Percentiles rank a stretch among this genome's conserved stretches.
Evolutionary conservation across 1,139 yeast genomes (phyloP).

Genomic region (Zygoascus meyerae): DNA sequence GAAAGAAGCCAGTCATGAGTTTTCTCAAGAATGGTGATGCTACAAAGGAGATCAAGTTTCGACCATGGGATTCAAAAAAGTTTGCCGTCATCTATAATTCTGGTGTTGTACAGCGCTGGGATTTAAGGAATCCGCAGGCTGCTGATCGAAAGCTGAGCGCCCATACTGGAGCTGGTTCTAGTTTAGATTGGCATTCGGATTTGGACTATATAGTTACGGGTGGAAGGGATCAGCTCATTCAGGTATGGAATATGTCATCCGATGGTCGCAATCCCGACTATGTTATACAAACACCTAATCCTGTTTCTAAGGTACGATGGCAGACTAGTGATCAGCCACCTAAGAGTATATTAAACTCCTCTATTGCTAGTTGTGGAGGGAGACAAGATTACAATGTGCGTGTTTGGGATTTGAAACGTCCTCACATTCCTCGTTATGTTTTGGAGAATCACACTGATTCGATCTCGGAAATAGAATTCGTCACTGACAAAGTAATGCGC

Average conservation of each 20-base stretch:
- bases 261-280: constrained; percentile 57
- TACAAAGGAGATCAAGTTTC: constrained; percentile 37
- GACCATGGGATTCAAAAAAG: constrained; percentile 40
- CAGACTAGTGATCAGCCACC: constrained; percentile 30
- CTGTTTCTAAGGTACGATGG: constrained; percentile 73
- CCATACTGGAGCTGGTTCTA: constrained; percentile 86
- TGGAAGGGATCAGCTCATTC: constrained; percentile 82
- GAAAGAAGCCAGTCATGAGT: constrained; percentile 42
- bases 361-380: constrained; percentile 72
- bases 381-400: constrained; percentile 66
- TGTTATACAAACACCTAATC: constrained; percentile 69
- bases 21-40: constrained; percentile 44
- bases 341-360: constrained; percentile 35
- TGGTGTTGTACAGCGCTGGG: constrained; percentile 84
- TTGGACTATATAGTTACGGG: constrained; percentile 81
- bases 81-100: constrained; percentile 80
- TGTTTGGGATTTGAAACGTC: constrained; percentile 67
- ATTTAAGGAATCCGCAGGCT: constrained; percentile 47
- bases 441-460: constrained; percentile 48
- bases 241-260: constrained; percentile 63
- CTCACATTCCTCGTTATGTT: constrained; percentile 66
- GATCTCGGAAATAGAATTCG: constrained; percentile 48
- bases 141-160: constrained; percentile 73
- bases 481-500: constrained; percentile 46
- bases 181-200: constrained; percentile 85